These are phyloP conservation scores for Astraeus odoratus DNA, from an alignment of 768 basidiomycete genomes.

Conservation along the genomic window DNA sequence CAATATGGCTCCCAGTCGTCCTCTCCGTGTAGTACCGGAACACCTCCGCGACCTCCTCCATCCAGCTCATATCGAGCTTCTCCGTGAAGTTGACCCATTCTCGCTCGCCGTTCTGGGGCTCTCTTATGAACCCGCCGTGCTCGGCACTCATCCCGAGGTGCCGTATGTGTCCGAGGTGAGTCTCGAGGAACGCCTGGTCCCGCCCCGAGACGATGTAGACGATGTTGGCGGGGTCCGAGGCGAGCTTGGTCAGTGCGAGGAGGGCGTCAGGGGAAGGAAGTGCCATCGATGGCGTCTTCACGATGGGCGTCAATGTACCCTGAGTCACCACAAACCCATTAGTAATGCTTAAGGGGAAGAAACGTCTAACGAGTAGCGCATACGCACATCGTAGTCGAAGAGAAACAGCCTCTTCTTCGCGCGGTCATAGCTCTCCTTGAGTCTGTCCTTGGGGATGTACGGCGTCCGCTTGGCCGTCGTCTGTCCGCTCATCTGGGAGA, in stretches of 20 bases:
- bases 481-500: conserved; percentile 72
- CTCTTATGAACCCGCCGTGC: conserved; percentile 88
- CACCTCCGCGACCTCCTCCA: conserved; percentile 90
- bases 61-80: conserved; percentile 94
- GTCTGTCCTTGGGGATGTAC: conserved; percentile 56
- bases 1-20: conserved; percentile 93
- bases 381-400: conserved; percentile 90
- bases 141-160: conserved; percentile 90
- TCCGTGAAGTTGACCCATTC: conserved; percentile 89
- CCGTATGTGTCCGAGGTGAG: conserved; percentile 80
- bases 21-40: conserved; percentile 96
- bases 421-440: conserved; percentile 53
- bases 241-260: conserved; percentile 62
- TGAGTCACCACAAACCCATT: conserved; percentile 24
- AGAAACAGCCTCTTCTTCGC: conserved; percentile 84
- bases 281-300: conserved; percentile 87
- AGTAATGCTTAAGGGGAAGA: not conserved
- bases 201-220: conserved; percentile 98
- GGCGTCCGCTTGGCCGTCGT: conserved; percentile 82
- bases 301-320: conserved; percentile 96
- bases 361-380: not conserved
- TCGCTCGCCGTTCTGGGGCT: conserved; percentile 43
- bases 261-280: conserved; percentile 71
- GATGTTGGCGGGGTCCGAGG: conserved; percentile 78
- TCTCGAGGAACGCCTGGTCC: conserved; percentile 85